Conservation (phyloP, 768 basidiomycete species). For the Mycena epipterygia region DNA sequence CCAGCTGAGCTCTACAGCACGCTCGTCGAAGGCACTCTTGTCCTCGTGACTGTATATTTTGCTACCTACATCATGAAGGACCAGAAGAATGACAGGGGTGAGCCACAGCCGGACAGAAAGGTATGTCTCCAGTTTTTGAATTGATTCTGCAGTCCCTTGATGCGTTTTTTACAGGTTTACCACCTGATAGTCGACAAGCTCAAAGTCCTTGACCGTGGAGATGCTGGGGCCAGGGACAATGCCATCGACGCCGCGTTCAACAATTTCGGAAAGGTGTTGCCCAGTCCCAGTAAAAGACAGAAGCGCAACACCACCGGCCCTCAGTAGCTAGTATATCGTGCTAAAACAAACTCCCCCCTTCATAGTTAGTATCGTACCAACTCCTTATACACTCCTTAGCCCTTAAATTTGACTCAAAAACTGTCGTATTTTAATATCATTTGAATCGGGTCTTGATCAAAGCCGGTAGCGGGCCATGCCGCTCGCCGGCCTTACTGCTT, state of each 20-base stretch:
- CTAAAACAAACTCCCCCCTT: no score
- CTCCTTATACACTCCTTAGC: no score
- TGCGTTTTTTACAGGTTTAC: no score
- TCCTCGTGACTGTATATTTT: not conserved
- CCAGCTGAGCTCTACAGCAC: not conserved
- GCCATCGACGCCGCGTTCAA: not conserved
- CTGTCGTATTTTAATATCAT: no score
- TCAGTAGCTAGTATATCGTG: no score
- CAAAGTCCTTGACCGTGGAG: not conserved
- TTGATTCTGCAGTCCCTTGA: no score
- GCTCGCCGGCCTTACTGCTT: constrained; percentile 42
- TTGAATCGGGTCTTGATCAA: no score
- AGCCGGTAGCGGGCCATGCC: no score
- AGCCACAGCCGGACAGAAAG: not conserved
- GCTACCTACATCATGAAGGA: not conserved
- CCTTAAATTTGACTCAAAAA: no score
- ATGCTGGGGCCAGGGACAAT: not conserved
- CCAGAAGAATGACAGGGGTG: not conserved
- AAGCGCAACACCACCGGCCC: no score
- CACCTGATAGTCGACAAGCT: not conserved
- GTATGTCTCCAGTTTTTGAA: not conserved
- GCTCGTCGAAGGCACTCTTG: constrained; percentile 7
- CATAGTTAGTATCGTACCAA: no score
- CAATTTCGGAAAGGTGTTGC: not conserved
- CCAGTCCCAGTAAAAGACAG: not conserved